phyloP scores from a whole-genome alignment of 2,329 filamentous ascomycete species.

The Talaromyces sp. region DNA sequence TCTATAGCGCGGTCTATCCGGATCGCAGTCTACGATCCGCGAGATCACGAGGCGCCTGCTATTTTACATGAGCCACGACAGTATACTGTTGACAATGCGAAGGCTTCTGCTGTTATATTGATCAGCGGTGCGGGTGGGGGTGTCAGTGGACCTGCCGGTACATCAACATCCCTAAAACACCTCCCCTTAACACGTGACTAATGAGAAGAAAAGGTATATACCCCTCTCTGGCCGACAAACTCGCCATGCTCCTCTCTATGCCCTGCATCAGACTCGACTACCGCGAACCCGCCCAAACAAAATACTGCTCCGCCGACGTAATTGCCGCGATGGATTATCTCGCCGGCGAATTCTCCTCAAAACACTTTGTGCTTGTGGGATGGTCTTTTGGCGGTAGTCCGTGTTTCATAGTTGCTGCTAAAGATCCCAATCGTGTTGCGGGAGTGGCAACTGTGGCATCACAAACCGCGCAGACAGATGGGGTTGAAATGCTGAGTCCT shows the following conservation, averaged over 20 bases:
- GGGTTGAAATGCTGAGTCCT: conserved; percentile 31
- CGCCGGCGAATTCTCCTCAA: conserved; percentile 27
- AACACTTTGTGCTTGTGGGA: conserved; percentile 41
- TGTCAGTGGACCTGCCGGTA: conserved; percentile 41
- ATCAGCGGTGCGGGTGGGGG: conserved; percentile 37
- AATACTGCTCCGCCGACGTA: conserved; percentile 38
- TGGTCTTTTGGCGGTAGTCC: conserved; percentile 46
- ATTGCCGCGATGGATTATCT: conserved; percentile 38
- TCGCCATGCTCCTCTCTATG: conserved; percentile 38
- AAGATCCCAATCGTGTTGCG: conserved; percentile 30
- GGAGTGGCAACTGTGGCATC: conserved; percentile 42
- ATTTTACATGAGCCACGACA: conserved; percentile 19
- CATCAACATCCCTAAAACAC: conserved; percentile 10
- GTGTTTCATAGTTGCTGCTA: conserved; percentile 37
- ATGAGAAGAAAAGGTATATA: conserved; percentile 29
- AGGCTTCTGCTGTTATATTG: conserved; percentile 27
- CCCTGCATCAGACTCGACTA: conserved; percentile 45
- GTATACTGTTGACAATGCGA: conserved; percentile 17
- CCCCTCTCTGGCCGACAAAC: conserved; percentile 41
- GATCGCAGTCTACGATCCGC: conserved; percentile 18
- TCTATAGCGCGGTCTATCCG: conserved; percentile 19
- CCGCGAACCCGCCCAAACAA: conserved; percentile 34
- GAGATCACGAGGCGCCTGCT: conserved; percentile 19
- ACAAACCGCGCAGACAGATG: conserved; percentile 38
- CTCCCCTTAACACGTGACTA: background rate